phyloP scores from a whole-genome alignment of 345 rosid species.

The Eucalyptus marginata region DNA sequence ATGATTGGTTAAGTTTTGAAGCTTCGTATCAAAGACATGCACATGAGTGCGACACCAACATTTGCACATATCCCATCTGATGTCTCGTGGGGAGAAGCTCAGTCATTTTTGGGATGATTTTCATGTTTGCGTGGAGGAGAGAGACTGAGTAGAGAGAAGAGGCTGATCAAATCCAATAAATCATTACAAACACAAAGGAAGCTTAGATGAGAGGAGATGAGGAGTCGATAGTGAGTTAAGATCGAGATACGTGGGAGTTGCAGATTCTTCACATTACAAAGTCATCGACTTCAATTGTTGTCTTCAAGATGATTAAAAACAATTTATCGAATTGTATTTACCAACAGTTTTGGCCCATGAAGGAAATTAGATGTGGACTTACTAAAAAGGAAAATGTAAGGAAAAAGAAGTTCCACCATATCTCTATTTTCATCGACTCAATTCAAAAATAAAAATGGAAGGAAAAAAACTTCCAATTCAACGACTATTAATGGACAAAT shows the following conservation, averaged over 20 bases:
- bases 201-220: neutral
- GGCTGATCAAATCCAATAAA: neutral
- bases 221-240: neutral
- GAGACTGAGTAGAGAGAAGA: neutral
- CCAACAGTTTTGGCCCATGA: neutral
- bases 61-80: neutral
- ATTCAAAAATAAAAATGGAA: too few relatives aligned
- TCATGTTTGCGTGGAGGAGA: neutral
- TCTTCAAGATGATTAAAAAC: neutral
- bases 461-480: too few relatives aligned
- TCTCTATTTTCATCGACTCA: too few relatives aligned
- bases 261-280: neutral
- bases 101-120: neutral
- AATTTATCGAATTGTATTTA: neutral
- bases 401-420: neutral
- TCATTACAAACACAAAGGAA: neutral
- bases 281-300: rapidly evolving
- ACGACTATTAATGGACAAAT: neutral
- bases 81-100: neutral
- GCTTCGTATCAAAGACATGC: neutral
- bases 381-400: neutral
- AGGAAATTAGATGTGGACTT: neutral
- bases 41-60: neutral
- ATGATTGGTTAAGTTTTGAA: neutral
- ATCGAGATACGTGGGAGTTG: neutral